Conservation (phyloP, 139 green algal genomes). For the Helicosporidium sp. region DNA sequence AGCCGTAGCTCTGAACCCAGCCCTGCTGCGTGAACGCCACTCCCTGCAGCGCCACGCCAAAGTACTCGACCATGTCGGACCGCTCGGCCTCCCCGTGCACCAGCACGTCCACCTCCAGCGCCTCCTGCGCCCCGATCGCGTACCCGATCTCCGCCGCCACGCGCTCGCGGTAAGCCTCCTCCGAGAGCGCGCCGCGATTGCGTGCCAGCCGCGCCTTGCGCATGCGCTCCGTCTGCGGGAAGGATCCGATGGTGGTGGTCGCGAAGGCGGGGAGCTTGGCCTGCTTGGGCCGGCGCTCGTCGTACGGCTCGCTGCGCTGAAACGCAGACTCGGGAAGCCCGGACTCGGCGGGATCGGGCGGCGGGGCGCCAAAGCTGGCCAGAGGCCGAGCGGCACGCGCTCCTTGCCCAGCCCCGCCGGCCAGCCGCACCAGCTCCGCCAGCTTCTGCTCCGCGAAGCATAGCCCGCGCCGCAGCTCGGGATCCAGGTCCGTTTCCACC, state of each 20-base stretch:
- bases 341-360: neutral
- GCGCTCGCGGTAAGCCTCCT: constrained; percentile 35
- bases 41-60: constrained; percentile 60
- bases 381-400: neutral
- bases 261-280: constrained; percentile 41
- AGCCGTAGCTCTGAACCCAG: constrained; percentile 69
- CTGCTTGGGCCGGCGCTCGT: constrained; percentile 35
- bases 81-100: constrained; percentile 79
- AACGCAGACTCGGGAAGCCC: constrained; percentile 18
- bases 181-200: constrained; percentile 34
- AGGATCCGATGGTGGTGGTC: constrained; percentile 75
- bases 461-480: constrained; percentile 19
- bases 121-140: constrained; percentile 41
- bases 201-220: constrained; percentile 30
- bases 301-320: constrained; percentile 25
- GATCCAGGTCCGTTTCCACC: constrained; percentile 24
- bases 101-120: constrained; percentile 65
- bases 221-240: constrained; percentile 67
- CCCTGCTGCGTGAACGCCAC: constrained; percentile 50
- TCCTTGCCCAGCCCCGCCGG: neutral
- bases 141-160: constrained; percentile 42
- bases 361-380: constrained; percentile 1
- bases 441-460: constrained; percentile 71
- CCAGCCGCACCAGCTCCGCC: constrained; percentile 21
- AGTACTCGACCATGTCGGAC: constrained; percentile 70